Evolutionary conservation across 164 flowering plant genomes (phyloP).

Genomic region (Tetracentron sinense): DNA sequence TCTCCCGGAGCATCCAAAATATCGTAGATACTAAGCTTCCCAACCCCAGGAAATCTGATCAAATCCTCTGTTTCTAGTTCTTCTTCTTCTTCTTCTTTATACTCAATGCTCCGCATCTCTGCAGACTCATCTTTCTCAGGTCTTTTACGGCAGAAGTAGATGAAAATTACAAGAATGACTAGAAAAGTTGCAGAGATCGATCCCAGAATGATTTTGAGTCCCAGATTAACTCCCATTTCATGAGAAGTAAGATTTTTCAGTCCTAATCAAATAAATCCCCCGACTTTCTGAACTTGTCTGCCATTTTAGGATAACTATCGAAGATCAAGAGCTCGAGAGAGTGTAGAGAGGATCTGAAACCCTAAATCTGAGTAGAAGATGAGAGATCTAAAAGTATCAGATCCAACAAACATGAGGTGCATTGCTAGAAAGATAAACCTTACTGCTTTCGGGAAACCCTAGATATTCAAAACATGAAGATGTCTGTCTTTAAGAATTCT

Average conservation of each 20-base stretch:
- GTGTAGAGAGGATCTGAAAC: neutral
- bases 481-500: too few relatives aligned
- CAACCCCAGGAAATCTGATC: constrained; percentile 60
- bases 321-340: neutral
- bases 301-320: neutral
- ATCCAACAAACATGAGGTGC: neutral
- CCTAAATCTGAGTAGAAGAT: neutral
- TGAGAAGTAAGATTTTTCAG: neutral
- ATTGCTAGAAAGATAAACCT: too few relatives aligned
- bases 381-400: neutral
- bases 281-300: neutral
- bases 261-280: neutral
- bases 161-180: constrained; percentile 20
- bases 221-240: constrained; percentile 32
- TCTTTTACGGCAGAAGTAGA: constrained; percentile 36
- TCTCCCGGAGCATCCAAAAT: constrained; percentile 94
- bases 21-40: constrained; percentile 56
- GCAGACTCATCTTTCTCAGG: neutral
- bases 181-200: constrained; percentile 17
- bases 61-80: constrained; percentile 43
- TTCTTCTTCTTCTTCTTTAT: constrained; percentile 22
- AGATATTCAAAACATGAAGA: too few relatives aligned
- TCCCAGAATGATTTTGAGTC: constrained; percentile 32
- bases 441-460: neutral
- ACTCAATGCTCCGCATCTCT: constrained; percentile 24